A percentile compares a stretch with the other conserved stretches of the same genome.
These are phyloP conservation scores for Neurospora africana DNA, from an alignment of 495 filamentous ascomycete genomes.

Conservation along the genomic window DNA sequence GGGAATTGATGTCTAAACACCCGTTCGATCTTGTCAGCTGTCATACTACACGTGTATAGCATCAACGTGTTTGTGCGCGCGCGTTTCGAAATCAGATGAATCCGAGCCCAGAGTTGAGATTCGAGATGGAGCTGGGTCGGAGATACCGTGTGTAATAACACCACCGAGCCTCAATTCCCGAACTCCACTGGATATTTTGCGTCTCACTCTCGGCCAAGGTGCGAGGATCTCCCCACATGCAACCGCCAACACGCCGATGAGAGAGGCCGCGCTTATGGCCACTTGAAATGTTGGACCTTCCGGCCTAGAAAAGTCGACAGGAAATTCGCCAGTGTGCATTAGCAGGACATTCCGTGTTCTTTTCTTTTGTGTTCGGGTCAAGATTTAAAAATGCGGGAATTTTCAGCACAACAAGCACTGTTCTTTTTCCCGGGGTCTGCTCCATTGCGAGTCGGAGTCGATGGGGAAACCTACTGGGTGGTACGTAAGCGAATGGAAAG, in stretches of 20 bases:
- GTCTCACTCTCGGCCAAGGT: not conserved
- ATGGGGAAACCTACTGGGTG: not conserved
- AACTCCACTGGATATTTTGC: not conserved
- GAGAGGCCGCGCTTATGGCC: not conserved
- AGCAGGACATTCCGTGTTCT: not conserved
- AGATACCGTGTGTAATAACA: not conserved
- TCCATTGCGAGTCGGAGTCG: not conserved
- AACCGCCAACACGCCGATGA: not conserved
- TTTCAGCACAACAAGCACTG: not conserved
- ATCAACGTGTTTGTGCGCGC: not conserved
- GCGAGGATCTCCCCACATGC: not conserved
- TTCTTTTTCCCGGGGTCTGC: not conserved
- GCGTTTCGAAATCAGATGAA: not conserved
- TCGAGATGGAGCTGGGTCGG: not conserved
- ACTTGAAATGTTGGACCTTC: not conserved
- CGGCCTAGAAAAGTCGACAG: not conserved
- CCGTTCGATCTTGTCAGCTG: not conserved
- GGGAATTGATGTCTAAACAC: not conserved
- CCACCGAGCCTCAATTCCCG: not conserved
- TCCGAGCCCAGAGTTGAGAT: not conserved
- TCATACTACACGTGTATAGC: not conserved
- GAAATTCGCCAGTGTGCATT: not conserved
- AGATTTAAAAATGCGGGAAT: not conserved
- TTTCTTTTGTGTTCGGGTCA: not conserved
- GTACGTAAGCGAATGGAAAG: not conserved